Evolutionary conservation across 2,329 filamentous ascomycete genomes (phyloP), one percentile per base, ranked within the genome.

Genomic region (Penicillium sp.): DNA sequence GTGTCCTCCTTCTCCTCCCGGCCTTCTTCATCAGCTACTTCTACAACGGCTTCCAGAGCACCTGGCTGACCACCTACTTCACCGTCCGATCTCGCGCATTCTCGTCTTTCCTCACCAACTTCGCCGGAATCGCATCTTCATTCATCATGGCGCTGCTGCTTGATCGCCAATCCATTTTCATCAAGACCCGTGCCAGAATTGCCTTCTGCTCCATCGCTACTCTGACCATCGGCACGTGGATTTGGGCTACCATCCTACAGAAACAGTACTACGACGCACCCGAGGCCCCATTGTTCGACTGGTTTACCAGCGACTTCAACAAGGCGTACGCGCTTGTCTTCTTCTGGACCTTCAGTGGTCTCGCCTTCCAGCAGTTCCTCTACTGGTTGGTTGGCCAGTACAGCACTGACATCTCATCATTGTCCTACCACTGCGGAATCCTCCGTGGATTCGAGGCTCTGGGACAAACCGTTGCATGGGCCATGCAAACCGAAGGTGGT

Each of bases 1-100:
- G 58, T 2, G 55, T 60, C 4, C 49, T 60, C 10, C 49, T 60
- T 2, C 54, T 63, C 1, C 49, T 63, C 4, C 61, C 61, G 0
- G 48, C 60, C 2, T 62, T 63, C 51, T 63, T 63, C 54, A 62
- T 62, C 55, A 63, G 61, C 39, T 62, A 62, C 49, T 63, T 63
- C 55, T 63, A 61, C 52, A 62, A 63, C 45, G 61, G 57, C 29
- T 63, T 63, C 55, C 44, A 56, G 21, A 61, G 58, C 47, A 63
- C 61, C 1, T 63, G 54, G 51, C 45, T 61, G 39, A 60, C 58
- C 21, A 48, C 39, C 42, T 60, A 60, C 51, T 60, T 60, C 53
- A 59, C 55, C 28, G 55, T 60, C 9, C 58, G 58, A 3, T 57
- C 58, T 12, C 58, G 58, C 10, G 58, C 58, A 12, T 60, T 60